Evolutionary conservation across 1,284 basidiomycete species (phyloP).

Genomic region (Quambalaria eucalypti): DNA sequence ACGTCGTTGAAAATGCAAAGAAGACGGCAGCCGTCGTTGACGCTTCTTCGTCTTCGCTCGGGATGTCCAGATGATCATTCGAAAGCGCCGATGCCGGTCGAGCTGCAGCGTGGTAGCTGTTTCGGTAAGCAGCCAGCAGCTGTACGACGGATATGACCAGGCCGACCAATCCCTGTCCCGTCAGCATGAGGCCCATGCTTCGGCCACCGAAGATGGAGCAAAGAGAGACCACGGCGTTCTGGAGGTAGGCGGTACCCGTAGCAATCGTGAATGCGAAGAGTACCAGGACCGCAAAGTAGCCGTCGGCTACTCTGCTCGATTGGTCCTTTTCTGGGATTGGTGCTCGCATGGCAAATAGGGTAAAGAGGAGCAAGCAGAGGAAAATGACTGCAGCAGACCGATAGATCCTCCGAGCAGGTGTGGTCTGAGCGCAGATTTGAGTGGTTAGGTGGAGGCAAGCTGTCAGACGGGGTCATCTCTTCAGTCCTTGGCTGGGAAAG

Average conservation of each 20-base stretch:
- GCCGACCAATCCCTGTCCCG: constrained; percentile 35
- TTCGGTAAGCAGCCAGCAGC: constrained; percentile 19
- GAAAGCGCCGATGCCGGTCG: too few relatives aligned
- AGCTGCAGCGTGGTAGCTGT: not conserved
- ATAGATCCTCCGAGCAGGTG: constrained; percentile 2
- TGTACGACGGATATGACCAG: constrained; percentile 30
- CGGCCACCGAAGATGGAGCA: constrained; percentile 29
- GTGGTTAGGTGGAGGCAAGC: too few relatives aligned
- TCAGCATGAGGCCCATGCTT: constrained; percentile 37
- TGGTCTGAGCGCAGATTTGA: not conserved
- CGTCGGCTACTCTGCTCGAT: constrained; percentile 2
- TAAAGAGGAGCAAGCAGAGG: constrained; percentile 8
- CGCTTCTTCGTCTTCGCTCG: not conserved
- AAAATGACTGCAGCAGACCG: constrained; percentile 1
- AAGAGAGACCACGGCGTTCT: constrained; percentile 38
- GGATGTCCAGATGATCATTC: too few relatives aligned
- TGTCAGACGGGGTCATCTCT: too few relatives aligned
- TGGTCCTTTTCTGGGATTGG: not conserved
- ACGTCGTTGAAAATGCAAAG: not conserved
- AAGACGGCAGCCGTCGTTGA: not conserved
- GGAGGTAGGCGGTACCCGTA: constrained; percentile 29
- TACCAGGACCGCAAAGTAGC: constrained; percentile 19
- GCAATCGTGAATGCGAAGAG: constrained; percentile 19
- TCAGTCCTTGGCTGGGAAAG: too few relatives aligned
- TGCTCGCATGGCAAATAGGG: constrained; percentile 12